A percentile compares a stretch with the other conserved stretches of the same genome.
These are phyloP conservation scores for Solanum hybrid DNA, from an alignment of 305 asterid genomes.

Conservation along the genomic window DNA sequence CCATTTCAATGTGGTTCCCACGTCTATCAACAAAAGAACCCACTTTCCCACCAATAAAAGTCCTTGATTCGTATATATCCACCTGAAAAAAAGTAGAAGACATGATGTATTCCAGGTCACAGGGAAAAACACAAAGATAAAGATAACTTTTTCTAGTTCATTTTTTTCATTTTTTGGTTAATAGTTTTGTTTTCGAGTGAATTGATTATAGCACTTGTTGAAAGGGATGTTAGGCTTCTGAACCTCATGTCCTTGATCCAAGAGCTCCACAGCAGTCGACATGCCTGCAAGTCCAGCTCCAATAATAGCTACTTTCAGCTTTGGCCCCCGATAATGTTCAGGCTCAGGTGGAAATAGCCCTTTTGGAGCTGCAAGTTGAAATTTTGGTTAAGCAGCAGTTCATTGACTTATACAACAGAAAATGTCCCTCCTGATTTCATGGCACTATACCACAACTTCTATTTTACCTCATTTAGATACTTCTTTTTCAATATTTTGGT, in stretches of 20 bases:
- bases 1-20: slow-evolving; percentile 98
- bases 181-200: not conserved
- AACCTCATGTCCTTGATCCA: slow-evolving; percentile 94
- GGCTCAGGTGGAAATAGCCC: slow-evolving; percentile 98
- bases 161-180: not conserved
- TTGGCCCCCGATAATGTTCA: slow-evolving; percentile 85
- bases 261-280: slow-evolving; percentile 99
- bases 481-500: not conserved
- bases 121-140: not conserved
- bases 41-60: slow-evolving; percentile 97
- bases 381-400: not conserved
- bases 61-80: slow-evolving; percentile 87
- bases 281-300: slow-evolving; percentile 99
- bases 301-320: slow-evolving; percentile 89
- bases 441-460: not conserved
- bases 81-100: slow-evolving; percentile 49
- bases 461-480: not conserved
- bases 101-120: not conserved
- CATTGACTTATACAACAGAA: not conserved
- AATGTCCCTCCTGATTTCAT: not conserved
- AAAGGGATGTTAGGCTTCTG: not conserved
- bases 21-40: slow-evolving; percentile 91
- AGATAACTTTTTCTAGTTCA: not conserved
- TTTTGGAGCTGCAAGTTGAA: slow-evolving; percentile 77
- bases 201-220: not conserved